Conservation (phyloP, 352 stramenopile genomes). For the Hyaloperonospora brassicae region DNA sequence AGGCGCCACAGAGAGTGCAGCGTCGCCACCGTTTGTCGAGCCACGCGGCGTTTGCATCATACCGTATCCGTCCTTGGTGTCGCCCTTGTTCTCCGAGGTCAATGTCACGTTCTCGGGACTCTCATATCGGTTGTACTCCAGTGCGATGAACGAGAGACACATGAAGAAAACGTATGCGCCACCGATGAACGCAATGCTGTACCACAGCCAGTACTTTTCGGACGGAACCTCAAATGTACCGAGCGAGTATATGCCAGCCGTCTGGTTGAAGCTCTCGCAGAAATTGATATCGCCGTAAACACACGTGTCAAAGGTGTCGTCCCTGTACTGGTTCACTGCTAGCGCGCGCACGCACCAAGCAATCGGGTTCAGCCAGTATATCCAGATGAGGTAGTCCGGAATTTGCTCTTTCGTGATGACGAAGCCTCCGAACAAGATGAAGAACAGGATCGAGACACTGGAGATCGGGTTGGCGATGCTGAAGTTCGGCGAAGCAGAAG, state of each 20-base stretch:
- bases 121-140: conserved; percentile 18
- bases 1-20: not conserved
- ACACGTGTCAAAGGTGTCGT: conserved; percentile 18
- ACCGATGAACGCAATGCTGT: conserved; percentile 8
- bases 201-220: conserved; percentile 18
- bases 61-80: conserved; percentile 1
- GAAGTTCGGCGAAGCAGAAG: conserved; percentile 8
- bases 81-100: not conserved
- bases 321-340: conserved; percentile 22
- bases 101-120: conserved; percentile 9
- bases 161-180: conserved; percentile 11
- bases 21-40: not conserved
- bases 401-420: conserved; percentile 19
- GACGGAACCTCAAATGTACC: conserved; percentile 15
- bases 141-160: conserved; percentile 9
- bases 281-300: conserved; percentile 26
- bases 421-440: conserved; percentile 15
- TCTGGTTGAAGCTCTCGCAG: conserved; percentile 16
- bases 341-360: conserved; percentile 15
- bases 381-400: conserved; percentile 15
- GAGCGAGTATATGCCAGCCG: conserved; percentile 15
- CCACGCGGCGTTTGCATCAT: conserved; percentile 4
- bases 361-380: conserved; percentile 20
- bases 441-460: conserved; percentile 4
- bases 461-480: conserved; percentile 11